Percentiles rank a stretch among this genome's conserved stretches.
phyloP scores from a whole-genome alignment of 495 filamentous ascomycete genomes.

The Sordaria brevicollis region DNA sequence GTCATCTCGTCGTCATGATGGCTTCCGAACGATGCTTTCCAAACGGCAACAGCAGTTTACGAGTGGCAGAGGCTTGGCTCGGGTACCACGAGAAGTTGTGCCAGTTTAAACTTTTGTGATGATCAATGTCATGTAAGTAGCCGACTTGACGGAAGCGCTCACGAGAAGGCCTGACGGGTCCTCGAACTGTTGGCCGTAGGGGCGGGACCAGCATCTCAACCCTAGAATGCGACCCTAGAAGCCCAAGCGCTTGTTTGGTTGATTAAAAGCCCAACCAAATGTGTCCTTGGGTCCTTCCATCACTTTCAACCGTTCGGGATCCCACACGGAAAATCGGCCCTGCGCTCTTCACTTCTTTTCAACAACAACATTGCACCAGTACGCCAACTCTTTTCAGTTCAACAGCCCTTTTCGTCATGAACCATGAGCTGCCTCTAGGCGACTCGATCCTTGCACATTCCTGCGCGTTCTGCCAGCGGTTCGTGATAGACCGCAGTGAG shows the following conservation, averaged over 20 bases:
- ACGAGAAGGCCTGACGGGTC: not conserved
- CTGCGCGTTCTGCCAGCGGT: not conserved
- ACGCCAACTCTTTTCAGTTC: not conserved
- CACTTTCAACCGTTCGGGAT: not conserved
- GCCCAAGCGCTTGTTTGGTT: too few relatives aligned
- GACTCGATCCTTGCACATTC: not conserved
- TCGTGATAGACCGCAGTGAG: not conserved
- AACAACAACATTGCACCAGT: not conserved
- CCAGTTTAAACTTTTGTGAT: not conserved
- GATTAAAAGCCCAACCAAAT: not conserved
- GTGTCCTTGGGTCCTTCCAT: not conserved
- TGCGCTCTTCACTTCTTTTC: not conserved
- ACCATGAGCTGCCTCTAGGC: not conserved
- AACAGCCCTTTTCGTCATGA: not conserved
- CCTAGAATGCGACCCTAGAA: not conserved
- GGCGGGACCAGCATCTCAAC: not conserved
- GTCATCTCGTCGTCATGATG: not conserved
- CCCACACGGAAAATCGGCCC: not conserved
- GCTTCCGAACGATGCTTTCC: too few relatives aligned
- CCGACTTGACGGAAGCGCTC: not conserved
- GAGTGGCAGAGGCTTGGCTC: not conserved
- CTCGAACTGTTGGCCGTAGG: not conserved
- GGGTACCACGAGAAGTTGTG: not conserved
- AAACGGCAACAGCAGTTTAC: too few relatives aligned
- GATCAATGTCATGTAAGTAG: not conserved